phyloP scores from a whole-genome alignment of 169 alveolate genomes.

The Fabrea salina region DNA sequence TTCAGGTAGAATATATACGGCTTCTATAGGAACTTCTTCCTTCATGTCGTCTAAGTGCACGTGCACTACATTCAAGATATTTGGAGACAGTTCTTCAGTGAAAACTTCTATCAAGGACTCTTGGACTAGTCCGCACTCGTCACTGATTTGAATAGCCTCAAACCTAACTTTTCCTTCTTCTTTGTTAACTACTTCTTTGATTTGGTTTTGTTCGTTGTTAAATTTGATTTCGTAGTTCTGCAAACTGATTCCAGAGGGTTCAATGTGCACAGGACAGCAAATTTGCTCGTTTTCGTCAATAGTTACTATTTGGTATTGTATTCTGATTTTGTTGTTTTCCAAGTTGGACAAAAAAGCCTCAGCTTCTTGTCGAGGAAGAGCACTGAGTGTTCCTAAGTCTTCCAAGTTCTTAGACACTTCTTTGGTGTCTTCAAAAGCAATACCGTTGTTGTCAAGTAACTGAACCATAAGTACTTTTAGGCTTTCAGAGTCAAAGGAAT shows the following conservation, averaged over 20 bases:
- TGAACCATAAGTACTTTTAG: background rate
- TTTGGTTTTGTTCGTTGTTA: background rate
- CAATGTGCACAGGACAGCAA: constrained; percentile 27
- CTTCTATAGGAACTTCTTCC: constrained; percentile 32
- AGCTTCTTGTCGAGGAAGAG: background rate
- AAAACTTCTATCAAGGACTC: constrained; percentile 9
- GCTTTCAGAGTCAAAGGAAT: background rate
- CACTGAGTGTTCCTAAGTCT: background rate
- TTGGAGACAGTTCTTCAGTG: background rate
- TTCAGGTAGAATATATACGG: background rate
- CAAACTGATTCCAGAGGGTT: background rate
- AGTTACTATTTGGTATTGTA: background rate
- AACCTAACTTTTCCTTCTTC: constrained; percentile 11
- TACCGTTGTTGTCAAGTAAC: background rate
- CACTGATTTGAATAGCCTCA: background rate
- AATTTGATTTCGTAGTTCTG: constrained; percentile 29
- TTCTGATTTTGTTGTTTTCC: background rate
- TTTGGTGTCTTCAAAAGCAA: constrained; percentile 7
- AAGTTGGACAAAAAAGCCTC: background rate
- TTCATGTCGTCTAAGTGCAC: constrained; percentile 28
- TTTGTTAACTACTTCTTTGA: constrained; percentile 10
- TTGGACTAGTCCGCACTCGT: constrained; percentile 8
- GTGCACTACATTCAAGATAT: constrained; percentile 14
- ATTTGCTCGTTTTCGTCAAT: constrained; percentile 4
- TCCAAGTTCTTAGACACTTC: background rate